A percentile compares a stretch with the other conserved stretches of the same genome.
These are phyloP conservation scores for Ophiostoma novo-ulmi DNA, from an alignment of 2,329 filamentous ascomycete genomes.

Conservation along the genomic window DNA sequence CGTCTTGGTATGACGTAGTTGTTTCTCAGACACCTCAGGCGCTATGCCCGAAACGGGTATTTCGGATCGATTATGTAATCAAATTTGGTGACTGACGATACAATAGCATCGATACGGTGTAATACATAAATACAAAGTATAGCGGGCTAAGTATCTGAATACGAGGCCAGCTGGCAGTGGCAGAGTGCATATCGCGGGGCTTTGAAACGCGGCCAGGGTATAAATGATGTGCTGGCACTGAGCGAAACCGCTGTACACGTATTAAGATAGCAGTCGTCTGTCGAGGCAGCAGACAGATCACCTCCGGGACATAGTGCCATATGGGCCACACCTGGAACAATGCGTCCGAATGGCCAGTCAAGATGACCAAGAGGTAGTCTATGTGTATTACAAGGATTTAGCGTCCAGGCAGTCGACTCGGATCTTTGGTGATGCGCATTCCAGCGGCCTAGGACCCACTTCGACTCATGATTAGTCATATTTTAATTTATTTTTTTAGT, in stretches of 20 bases:
- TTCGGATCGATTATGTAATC: background rate
- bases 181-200: background rate
- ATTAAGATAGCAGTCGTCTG: background rate
- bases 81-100: background rate
- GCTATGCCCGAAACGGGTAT: background rate
- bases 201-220: background rate
- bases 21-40: background rate
- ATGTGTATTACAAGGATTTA: background rate
- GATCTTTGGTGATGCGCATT: slow-evolving; percentile 2
- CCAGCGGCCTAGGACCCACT: background rate
- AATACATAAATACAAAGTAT: background rate
- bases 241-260: background rate
- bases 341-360: background rate
- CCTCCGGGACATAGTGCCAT: background rate
- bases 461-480: background rate
- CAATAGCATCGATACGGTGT: background rate
- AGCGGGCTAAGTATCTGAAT: background rate
- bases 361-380: background rate
- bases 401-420: background rate
- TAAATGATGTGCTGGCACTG: slow-evolving; percentile 4
- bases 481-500: background rate
- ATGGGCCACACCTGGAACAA: background rate
- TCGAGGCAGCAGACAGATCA: background rate
- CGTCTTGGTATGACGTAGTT: slow-evolving; percentile 7
- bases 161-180: slow-evolving; percentile 3